A percentile compares a stretch with the other conserved stretches of the same genome.
Evolutionary conservation across 179 eudicot genomes (phyloP).

Genomic region (Actinidia chinensis): DNA sequence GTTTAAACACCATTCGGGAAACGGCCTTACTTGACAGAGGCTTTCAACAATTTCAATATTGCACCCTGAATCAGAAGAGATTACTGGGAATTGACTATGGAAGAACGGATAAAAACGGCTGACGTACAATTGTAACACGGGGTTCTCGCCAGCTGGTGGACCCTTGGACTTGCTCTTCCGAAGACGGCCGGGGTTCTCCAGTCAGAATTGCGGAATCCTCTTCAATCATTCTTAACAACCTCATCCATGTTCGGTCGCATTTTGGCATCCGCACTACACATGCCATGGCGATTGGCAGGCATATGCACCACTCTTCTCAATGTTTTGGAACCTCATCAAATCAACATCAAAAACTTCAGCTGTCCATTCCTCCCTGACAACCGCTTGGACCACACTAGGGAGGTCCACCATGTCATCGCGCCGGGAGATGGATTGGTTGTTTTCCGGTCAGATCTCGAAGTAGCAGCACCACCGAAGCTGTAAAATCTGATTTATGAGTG

Average conservation of each 20-base stretch:
- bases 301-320: slow-evolving; percentile 86
- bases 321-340: slow-evolving; percentile 52
- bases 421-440: slow-evolving; percentile 62
- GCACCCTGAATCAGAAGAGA: slow-evolving; percentile 12
- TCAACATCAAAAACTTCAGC: slow-evolving; percentile 77
- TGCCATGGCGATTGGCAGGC: slow-evolving; percentile 75
- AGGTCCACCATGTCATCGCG: slow-evolving; percentile 57
- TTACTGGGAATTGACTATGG: background rate
- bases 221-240: slow-evolving; percentile 66
- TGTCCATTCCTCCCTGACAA: slow-evolving; percentile 83
- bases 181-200: slow-evolving; percentile 59
- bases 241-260: slow-evolving; percentile 66
- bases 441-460: slow-evolving; percentile 73
- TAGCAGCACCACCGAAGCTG: slow-evolving; percentile 72
- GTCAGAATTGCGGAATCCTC: slow-evolving; percentile 51
- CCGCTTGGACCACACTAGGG: slow-evolving; percentile 82
- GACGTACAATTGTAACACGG: slow-evolving; percentile 26
- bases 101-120: background rate
- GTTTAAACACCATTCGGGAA: background rate
- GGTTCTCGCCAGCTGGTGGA: slow-evolving; percentile 43
- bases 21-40: background rate
- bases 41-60: too few species aligned
- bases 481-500: slow-evolving; percentile 60
- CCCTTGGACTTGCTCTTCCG: slow-evolving; percentile 59
- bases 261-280: slow-evolving; percentile 65